Percentiles rank a stretch among this genome's conserved stretches.
Conservation (phyloP, 352 stramenopile species). For the Pythium pyrilobum region DNA sequence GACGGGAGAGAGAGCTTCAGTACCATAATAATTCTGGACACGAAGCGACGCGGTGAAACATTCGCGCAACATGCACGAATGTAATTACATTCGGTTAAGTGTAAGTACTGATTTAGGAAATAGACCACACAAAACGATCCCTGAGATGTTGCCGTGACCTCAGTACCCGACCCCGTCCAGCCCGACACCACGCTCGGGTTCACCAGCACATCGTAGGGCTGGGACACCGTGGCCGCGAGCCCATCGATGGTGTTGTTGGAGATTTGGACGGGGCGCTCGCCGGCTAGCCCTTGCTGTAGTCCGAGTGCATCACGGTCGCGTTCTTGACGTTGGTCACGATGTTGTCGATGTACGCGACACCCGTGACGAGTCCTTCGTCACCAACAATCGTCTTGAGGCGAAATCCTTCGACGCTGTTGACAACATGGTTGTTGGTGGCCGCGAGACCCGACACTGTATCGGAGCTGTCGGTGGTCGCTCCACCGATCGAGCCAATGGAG, state of each 20-base stretch:
- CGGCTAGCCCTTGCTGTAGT: conserved; percentile 26
- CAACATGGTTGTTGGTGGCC: conserved; percentile 18
- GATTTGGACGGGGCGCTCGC: conserved; percentile 1
- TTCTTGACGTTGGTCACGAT: conserved; percentile 20
- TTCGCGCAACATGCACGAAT: conserved; percentile 4
- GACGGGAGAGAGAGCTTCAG: background rate
- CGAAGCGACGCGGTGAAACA: background rate
- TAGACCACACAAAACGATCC: background rate
- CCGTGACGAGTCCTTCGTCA: conserved; percentile 15
- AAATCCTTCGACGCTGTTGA: conserved; percentile 24
- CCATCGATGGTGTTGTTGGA: background rate
- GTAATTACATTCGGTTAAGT: too few species aligned
- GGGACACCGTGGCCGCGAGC: conserved; percentile 3
- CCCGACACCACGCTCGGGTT: conserved; percentile 9
- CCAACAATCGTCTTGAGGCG: conserved; percentile 30
- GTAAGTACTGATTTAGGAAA: too few species aligned
- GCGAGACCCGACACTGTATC: background rate
- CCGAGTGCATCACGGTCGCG: conserved; percentile 29
- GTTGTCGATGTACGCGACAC: conserved; percentile 23
- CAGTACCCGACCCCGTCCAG: conserved; percentile 11
- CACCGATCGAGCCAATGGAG: background rate
- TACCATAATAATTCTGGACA: conserved; percentile 3
- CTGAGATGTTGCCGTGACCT: background rate
- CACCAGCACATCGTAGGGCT: conserved; percentile 5
- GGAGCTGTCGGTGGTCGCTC: background rate